phyloP scores from a whole-genome alignment of 2,329 filamentous ascomycete species.

The Saccharata proteae region DNA sequence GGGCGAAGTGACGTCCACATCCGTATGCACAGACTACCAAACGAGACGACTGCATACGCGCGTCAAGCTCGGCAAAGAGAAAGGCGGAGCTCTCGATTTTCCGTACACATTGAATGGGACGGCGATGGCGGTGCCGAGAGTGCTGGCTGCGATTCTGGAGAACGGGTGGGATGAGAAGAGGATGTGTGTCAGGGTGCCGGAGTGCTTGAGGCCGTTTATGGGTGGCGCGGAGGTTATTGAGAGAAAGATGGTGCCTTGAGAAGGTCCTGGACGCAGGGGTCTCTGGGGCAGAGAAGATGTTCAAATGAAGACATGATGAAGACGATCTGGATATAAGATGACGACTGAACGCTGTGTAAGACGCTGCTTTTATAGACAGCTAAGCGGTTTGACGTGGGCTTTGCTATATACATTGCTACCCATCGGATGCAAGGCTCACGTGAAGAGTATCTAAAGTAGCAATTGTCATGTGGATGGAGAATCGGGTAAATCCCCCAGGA shows the following conservation, averaged over 20 bases:
- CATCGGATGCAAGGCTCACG: no score
- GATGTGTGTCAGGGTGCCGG: slow-evolving; percentile 59
- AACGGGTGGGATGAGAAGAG: slow-evolving; percentile 71
- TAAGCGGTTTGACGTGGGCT: no score
- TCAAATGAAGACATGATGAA: no score
- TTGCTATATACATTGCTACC: no score
- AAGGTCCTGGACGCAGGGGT: no score
- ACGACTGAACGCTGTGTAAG: no score
- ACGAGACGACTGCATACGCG: slow-evolving; percentile 68
- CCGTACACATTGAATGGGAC: slow-evolving; percentile 92
- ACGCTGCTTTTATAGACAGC: no score
- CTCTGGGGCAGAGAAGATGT: no score
- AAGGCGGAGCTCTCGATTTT: slow-evolving; percentile 51
- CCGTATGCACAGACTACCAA: slow-evolving; percentile 93
- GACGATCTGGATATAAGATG: no score
- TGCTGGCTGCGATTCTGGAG: slow-evolving; percentile 81
- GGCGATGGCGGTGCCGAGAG: slow-evolving; percentile 77
- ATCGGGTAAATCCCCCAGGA: no score
- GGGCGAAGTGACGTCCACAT: slow-evolving; percentile 87
- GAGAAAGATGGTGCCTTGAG: slow-evolving; percentile 10
- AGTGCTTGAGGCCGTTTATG: slow-evolving; percentile 77
- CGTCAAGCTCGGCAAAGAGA: slow-evolving; percentile 39
- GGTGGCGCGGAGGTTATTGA: slow-evolving; percentile 33
- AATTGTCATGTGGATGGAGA: no score
- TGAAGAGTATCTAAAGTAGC: no score